phyloP scores from a whole-genome alignment of 2,329 filamentous ascomycete genomes.

The Xylariaceae sp. region DNA sequence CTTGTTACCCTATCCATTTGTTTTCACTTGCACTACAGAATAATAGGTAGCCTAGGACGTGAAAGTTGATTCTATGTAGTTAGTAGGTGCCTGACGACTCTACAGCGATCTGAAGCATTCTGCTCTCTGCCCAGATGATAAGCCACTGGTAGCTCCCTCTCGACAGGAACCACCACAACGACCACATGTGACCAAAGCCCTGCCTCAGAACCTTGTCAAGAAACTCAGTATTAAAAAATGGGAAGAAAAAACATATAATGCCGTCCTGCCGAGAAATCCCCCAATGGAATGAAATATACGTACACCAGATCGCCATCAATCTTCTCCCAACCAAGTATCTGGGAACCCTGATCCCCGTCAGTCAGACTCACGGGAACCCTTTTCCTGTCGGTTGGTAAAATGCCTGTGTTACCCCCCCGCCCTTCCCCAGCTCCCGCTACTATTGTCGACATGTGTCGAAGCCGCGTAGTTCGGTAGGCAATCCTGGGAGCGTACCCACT shows the following conservation, averaged over 20 bases:
- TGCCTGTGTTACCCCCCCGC: conserved; percentile 4
- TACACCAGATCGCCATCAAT: conserved; percentile 21
- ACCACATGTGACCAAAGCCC: conserved; percentile 21
- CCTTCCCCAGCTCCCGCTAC: conserved; percentile 1
- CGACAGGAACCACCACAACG: conserved; percentile 8
- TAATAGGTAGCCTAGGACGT: no score
- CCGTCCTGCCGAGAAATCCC: conserved; percentile 25
- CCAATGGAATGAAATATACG: conserved; percentile 28
- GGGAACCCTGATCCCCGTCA: no score
- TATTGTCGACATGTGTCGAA: not conserved
- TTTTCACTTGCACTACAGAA: no score
- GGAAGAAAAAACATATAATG: conserved; percentile 16
- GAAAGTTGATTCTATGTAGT: no score
- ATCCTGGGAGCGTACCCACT: conserved; percentile 3
- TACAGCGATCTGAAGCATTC: conserved; percentile 20
- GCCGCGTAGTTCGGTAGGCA: conserved; percentile 3
- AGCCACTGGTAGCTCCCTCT: conserved; percentile 10
- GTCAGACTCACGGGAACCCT: no score
- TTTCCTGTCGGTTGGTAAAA: not conserved
- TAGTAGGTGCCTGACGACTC: conserved; percentile 19
- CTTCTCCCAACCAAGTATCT: conserved; percentile 10
- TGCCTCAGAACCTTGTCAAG: conserved; percentile 21
- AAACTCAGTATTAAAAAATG: conserved; percentile 31
- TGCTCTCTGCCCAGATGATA: conserved; percentile 13
- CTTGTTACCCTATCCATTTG: no score